A percentile compares a stretch with the other conserved stretches of the same genome.
Evolutionary conservation across 208 protist species (phyloP).

Genomic region (Tritrichomonas foetus): DNA sequence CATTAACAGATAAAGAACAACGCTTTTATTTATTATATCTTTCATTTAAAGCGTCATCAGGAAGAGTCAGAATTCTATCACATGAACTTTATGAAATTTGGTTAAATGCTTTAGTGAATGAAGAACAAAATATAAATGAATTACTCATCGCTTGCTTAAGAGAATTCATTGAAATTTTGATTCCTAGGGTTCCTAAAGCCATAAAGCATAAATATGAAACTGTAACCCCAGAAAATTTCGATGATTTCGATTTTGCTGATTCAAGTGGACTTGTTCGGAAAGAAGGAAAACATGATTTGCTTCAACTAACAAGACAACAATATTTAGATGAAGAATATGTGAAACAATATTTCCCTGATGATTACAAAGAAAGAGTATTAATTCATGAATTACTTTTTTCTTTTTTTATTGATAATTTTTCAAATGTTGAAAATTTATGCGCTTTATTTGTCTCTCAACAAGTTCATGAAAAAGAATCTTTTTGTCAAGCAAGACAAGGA

Average conservation of each 20-base stretch:
- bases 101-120: background rate
- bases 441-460: background rate
- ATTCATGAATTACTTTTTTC: background rate
- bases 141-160: background rate
- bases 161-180: background rate
- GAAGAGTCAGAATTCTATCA: background rate
- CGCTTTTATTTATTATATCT: background rate
- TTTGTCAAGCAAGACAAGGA: background rate
- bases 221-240: slow-evolving; percentile 4
- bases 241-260: background rate
- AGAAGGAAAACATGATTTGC: background rate
- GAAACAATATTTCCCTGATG: background rate
- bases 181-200: background rate
- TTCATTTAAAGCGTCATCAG: background rate
- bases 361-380: background rate
- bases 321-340: background rate
- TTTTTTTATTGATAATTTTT: background rate
- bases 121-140: background rate
- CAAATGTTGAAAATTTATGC: background rate
- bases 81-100: background rate
- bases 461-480: background rate
- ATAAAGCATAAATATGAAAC: background rate
- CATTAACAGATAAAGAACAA: background rate
- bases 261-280: background rate
- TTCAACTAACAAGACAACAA: background rate